These are phyloP conservation scores for Hypsizygus marmoreus DNA, from an alignment of 768 basidiomycete genomes.

Conservation along the genomic window DNA sequence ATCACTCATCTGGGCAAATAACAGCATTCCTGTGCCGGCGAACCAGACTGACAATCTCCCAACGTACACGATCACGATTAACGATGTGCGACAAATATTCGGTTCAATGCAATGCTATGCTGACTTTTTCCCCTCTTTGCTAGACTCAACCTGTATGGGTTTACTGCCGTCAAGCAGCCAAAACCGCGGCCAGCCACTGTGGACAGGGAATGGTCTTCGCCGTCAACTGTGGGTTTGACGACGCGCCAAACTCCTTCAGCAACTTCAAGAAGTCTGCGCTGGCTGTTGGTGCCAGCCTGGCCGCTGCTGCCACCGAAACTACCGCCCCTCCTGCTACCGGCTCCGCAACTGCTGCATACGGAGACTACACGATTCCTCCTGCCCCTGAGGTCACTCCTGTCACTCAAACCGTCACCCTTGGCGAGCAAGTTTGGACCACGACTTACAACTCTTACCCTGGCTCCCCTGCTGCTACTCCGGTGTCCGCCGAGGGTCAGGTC, in stretches of 20 bases:
- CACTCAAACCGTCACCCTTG: constrained; percentile 50
- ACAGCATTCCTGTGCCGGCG: constrained; percentile 53
- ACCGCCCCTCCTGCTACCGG: constrained; percentile 28
- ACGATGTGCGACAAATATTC: constrained; percentile 34
- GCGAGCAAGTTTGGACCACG: constrained; percentile 51
- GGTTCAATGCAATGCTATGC: not conserved
- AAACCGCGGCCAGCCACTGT: constrained; percentile 56
- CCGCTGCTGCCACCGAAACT: constrained; percentile 42
- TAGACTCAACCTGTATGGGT: constrained; percentile 62
- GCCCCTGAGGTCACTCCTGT: constrained; percentile 43
- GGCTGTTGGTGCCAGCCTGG: constrained; percentile 51
- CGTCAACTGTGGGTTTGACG: constrained; percentile 60
- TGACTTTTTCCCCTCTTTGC: constrained; percentile 3
- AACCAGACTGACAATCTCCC: constrained; percentile 51
- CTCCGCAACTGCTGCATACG: constrained; percentile 48
- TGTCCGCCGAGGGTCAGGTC: constrained; percentile 43
- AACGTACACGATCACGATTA: constrained; percentile 53
- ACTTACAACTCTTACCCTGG: constrained; percentile 57
- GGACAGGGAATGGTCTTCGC: constrained; percentile 69
- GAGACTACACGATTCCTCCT: constrained; percentile 52
- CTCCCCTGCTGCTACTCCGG: constrained; percentile 57
- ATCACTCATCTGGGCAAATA: constrained; percentile 5
- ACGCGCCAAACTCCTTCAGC: constrained; percentile 57
- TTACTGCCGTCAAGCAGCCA: constrained; percentile 54
- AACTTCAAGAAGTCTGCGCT: constrained; percentile 62